Evolutionary conservation across 2,329 filamentous ascomycete species (phyloP), one percentile per base, ranked within the genome.

Genomic region (Coniochaeta pulveracea): DNA sequence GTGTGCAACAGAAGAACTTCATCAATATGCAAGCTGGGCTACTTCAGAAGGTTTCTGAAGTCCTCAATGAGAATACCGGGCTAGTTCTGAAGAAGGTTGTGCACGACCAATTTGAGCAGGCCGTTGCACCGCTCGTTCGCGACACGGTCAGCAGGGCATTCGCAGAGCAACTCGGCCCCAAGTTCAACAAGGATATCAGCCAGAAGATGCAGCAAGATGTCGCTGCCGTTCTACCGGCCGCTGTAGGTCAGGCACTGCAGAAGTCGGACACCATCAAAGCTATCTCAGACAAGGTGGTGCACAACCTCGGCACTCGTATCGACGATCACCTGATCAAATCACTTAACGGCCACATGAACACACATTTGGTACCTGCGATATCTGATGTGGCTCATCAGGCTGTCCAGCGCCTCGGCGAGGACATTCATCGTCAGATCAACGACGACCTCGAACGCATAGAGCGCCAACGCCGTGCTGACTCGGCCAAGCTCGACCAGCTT

Each of bases 31-130:
- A 93, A 30, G 62, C 67, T 25, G 59, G 62, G 27, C 55, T 76
- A 12, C 58, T 76, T 26, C 65, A 72, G 40, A 63, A 71, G 51
- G 69, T 76, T 23, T 73, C 70, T 4, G 60, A 69, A 21, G 71
- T 76, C 21, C 61, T 80, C 30, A 75, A 72, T 41, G 64, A 69
- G 39, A 77, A 76, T 48, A 76, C 72, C 14, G 68, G 78, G 54
- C 78, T 81, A 47, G 83, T 84, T 15, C 68, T 95, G 23, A 68
- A 76, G 39, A 77, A 76, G 39, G 83, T 93, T 44, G 78, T 94
- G 33, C 72, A 75, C 29, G 69, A 76, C 30, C 81, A 82, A 52
- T 84, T 94, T 43, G 72, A 84, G 40, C 69, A 76, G 35, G 69
- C 76, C 10, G 74, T 95, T 27, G 64, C 94, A 34, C 89, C 91